Percentiles rank a stretch among this genome's conserved stretches.
Evolutionary conservation across 2,329 filamentous ascomycete species (phyloP).

Genomic region (Fusarium duplospermum): DNA sequence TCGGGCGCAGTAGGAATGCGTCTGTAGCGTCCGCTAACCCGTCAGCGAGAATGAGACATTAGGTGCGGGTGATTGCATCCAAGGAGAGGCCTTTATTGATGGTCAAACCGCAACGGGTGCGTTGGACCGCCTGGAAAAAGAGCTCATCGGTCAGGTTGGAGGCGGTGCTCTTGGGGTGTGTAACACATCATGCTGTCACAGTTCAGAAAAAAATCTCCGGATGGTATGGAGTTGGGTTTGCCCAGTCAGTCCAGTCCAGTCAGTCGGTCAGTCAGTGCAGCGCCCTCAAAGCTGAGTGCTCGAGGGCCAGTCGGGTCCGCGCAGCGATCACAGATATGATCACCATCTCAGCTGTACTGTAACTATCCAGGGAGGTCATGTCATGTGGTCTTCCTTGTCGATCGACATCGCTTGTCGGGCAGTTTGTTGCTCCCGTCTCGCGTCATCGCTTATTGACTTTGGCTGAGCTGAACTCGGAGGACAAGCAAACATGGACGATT

Average conservation of each 20-base stretch:
- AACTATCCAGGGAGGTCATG: background rate
- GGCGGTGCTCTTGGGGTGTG: conserved; percentile 1
- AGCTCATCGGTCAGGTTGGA: background rate
- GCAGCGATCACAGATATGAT: background rate
- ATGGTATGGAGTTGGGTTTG: conserved; percentile 1
- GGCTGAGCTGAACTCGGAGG: background rate
- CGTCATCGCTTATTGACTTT: background rate
- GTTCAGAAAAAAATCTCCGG: conserved; percentile 11
- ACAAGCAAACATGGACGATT: background rate
- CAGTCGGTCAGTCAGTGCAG: background rate
- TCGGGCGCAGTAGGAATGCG: background rate
- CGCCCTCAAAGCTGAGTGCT: conserved; percentile 9
- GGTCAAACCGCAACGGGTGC: background rate
- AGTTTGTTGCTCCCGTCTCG: background rate
- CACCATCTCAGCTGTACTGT: conserved; percentile 1
- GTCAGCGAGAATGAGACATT: background rate
- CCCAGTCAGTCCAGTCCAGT: background rate
- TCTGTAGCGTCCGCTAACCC: background rate
- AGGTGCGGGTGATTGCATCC: background rate
- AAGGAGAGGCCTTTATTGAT: background rate
- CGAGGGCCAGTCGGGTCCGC: background rate
- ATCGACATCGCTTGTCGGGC: conserved; percentile 16
- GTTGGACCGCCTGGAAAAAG: background rate
- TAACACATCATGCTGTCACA: conserved; percentile 18
- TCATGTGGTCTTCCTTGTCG: background rate